These are phyloP conservation scores for Nitzschia inconspicua DNA, from an alignment of 108 stramenopile genomes.

Conservation along the genomic window DNA sequence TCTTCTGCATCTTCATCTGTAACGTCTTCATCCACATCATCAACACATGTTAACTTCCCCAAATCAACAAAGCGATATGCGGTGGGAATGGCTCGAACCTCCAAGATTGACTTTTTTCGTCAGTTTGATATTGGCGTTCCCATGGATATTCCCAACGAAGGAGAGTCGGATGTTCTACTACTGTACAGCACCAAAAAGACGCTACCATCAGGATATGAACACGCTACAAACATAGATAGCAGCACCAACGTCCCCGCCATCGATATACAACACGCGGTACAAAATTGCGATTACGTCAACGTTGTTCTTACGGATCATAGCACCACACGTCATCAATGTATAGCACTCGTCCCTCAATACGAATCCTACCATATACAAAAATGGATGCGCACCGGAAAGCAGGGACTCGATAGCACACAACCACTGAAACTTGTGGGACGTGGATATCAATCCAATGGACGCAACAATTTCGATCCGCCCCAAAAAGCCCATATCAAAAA, in stretches of 20 bases:
- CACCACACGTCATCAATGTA: slow-evolving; percentile 41
- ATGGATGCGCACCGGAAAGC: slow-evolving; percentile 44
- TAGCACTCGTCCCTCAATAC: slow-evolving; percentile 70
- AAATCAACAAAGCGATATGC: slow-evolving; percentile 33
- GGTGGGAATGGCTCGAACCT: slow-evolving; percentile 32
- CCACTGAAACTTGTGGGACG: slow-evolving; percentile 54
- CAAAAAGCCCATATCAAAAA: slow-evolving; percentile 14
- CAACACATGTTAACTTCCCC: slow-evolving; percentile 31
- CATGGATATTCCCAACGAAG: slow-evolving; percentile 21
- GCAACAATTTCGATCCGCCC: slow-evolving; percentile 47
- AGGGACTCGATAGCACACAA: slow-evolving; percentile 11
- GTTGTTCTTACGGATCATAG: slow-evolving; percentile 54
- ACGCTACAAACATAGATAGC: neutral
- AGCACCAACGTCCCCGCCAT: neutral
- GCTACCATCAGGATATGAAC: slow-evolving; percentile 31
- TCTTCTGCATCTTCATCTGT: neutral
- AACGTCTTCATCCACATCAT: neutral
- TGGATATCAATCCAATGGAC: slow-evolving; percentile 52
- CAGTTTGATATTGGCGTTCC: slow-evolving; percentile 67
- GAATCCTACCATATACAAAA: slow-evolving; percentile 80
- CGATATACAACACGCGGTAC: slow-evolving; percentile 35
- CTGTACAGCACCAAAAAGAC: slow-evolving; percentile 44
- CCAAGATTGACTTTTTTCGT: slow-evolving; percentile 54
- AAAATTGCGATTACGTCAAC: slow-evolving; percentile 68
- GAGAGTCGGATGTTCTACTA: slow-evolving; percentile 54